phyloP scores from a whole-genome alignment of 495 filamentous ascomycete genomes.

The Articulospora tetracladia region DNA sequence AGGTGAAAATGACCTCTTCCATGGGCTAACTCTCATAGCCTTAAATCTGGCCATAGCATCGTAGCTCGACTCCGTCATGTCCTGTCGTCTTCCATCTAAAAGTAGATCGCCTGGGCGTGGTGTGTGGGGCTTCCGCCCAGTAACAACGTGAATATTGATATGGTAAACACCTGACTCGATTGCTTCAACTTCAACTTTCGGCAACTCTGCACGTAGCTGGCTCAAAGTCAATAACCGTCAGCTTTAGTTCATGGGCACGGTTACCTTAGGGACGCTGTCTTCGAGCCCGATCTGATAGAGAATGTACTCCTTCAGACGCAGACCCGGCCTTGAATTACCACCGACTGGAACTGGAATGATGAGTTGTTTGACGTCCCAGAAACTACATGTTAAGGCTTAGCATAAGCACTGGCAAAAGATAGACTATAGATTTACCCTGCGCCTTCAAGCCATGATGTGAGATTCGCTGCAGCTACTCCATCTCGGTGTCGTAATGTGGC shows the following conservation, averaged over 20 bases:
- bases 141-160: constrained; percentile 27
- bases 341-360: constrained; percentile 21
- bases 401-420: not conserved
- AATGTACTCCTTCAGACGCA: constrained; percentile 19
- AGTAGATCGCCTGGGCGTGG: constrained; percentile 25
- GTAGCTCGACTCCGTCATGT: constrained; percentile 26
- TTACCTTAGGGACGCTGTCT: constrained; percentile 21
- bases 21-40: constrained; percentile 9
- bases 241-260: not conserved
- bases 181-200: constrained; percentile 10
- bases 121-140: constrained; percentile 18
- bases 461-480: constrained; percentile 21
- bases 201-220: constrained; percentile 18
- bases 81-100: constrained; percentile 17
- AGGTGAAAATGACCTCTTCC: constrained; percentile 13
- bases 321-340: constrained; percentile 11
- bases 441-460: constrained; percentile 25
- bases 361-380: constrained; percentile 26
- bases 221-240: not conserved
- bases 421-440: constrained; percentile 17
- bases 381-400: constrained; percentile 10
- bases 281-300: constrained; percentile 16
- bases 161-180: constrained; percentile 18
- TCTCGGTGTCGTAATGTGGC: constrained; percentile 20
- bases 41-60: constrained; percentile 22